Base-by-base conservation (phyloP, 331 rosid species). In the Rosa hybrid region DNA sequence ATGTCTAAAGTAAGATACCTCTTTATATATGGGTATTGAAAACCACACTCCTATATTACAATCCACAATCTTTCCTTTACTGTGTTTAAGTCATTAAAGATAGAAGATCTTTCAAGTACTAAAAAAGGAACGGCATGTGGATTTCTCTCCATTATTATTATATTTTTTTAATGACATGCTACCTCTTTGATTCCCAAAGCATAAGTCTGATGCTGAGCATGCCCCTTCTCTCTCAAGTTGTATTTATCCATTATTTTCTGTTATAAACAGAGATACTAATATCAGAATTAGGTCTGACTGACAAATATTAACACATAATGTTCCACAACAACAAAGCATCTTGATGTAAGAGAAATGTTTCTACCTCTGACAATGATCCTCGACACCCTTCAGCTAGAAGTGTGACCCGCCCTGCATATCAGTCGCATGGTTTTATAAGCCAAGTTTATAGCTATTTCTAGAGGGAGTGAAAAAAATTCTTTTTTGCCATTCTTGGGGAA, bases 361-460 rank as follows among this genome's bases (percentile, higher is more conserved):
- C 56, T 67, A 94, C 98, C 98, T 94, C 98, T 60, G 98, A 92
- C 78, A 94, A 59, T 23, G 98, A 94, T 83, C 98, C 98, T 71
- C 98, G 92, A 80, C 98, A 94, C 59, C 98, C 98, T 92, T 94
- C 98, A 50, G 98, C 90, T 72, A 94, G 59, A 86, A 94, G 98
- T 41, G 88, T 92, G 50, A 91, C 48, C 42, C 82, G 87, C 72
- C 98, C 98, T 94, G 79, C 80, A 87, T 46, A 75, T 71, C 75
- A 75, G 77, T 84, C n/a, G 11, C 78, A 79, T 51, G 72, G 10
- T 69, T 44, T 71, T 34, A 77, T 49, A 45, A 69, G 77, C 54
- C 54, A 14, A 25, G 60, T 54, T 21, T 10, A 75, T 21, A 2
- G 41, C 60, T 4, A 21, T 25, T 44, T 65, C 23, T 53, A 65